Evolutionary conservation across 176 grass and related monocot genomes (phyloP), one percentile per base, ranked within the genome.

Genomic region (Avena eriantha): DNA sequence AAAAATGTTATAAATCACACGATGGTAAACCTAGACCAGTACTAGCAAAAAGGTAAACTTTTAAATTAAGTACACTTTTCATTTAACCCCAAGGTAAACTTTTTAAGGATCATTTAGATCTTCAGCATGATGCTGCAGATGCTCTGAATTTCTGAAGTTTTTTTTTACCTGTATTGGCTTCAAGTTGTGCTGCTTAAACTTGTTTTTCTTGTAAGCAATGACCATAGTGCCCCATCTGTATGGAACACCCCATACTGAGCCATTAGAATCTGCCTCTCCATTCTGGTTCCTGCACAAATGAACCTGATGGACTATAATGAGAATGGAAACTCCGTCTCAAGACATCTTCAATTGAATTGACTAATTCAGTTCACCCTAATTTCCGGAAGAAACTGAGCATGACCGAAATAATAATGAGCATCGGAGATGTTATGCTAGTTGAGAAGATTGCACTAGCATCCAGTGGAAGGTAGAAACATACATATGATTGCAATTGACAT

Each of bases 201-300:
- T 94, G 59, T 87, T 91, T 92, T 93, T 96, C 88, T 96, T 98
- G 90, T 98, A 98, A 17, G 94, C 94, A 90, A 98, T 98, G 80
- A 92, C 90, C 83, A 98, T 48, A 1, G 92, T 93, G 77, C 97
- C 94, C 92, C 92, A 98, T 80, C 93, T 86, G 51, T 98, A 98
- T 36, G 97, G 97, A 86, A 79, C 86, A 10, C 84, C 97, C 90
- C 92, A 94, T 90, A 96, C 75, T 57, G 57, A 60, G 36, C 97
- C 97, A 83, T 89, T 91, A 77, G 97, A 78, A 93, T 98, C 94
- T 35, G 90, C 76, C 18, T 98, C 94, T 82, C 97, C 97, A 64
- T 94, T 94, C 68, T 24, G 51, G 80, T 98, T 98, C 86, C 94
- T 98, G 92, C 94, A 94, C 87, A 98, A 84, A 93, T 94, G 87